Conservation (phyloP, 2,329 filamentous ascomycete species). For the Colletotrichum coccodes region DNA sequence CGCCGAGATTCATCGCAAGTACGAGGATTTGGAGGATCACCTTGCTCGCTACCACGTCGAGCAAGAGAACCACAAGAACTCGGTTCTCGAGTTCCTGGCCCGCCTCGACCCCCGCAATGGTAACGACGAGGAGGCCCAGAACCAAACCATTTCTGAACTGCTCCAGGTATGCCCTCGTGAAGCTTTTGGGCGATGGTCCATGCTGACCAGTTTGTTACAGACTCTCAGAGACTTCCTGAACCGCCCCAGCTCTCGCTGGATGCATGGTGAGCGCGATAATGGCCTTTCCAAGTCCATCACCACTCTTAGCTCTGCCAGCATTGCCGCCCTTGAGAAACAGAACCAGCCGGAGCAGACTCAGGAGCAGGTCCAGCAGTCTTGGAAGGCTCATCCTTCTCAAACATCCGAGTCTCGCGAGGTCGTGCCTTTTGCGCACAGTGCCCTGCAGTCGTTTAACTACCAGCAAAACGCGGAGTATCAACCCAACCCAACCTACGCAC, state of each 20-base stretch:
- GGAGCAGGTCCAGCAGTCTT: background rate
- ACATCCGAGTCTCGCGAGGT: background rate
- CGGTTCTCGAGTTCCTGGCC: slow-evolving; percentile 26
- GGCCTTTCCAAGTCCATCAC: slow-evolving; percentile 16
- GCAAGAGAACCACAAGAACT: slow-evolving; percentile 31
- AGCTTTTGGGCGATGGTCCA: background rate
- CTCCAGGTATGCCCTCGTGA: slow-evolving; percentile 15
- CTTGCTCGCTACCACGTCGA: slow-evolving; percentile 32
- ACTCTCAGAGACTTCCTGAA: slow-evolving; percentile 17
- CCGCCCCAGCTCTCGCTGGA: slow-evolving; percentile 23
- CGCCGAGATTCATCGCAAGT: slow-evolving; percentile 39
- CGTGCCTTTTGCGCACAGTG: slow-evolving; percentile 7
- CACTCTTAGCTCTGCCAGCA: slow-evolving; percentile 18
- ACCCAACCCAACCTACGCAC: background rate
- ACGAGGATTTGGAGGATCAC: slow-evolving; percentile 35
- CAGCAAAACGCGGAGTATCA: slow-evolving; percentile 4
- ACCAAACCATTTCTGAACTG: slow-evolving; percentile 41
- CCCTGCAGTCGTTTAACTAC: slow-evolving; percentile 23
- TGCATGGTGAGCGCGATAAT: slow-evolving; percentile 12
- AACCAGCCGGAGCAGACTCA: slow-evolving; percentile 1
- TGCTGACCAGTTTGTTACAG: slow-evolving; percentile 5
- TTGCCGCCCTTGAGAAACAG: slow-evolving; percentile 27
- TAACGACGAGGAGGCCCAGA: slow-evolving; percentile 25
- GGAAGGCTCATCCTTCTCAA: background rate
- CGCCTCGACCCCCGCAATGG: slow-evolving; percentile 25